These are phyloP conservation scores for Paramecium octaurelia DNA, from an alignment of 73 alveolate genomes.

Conservation along the genomic window DNA sequence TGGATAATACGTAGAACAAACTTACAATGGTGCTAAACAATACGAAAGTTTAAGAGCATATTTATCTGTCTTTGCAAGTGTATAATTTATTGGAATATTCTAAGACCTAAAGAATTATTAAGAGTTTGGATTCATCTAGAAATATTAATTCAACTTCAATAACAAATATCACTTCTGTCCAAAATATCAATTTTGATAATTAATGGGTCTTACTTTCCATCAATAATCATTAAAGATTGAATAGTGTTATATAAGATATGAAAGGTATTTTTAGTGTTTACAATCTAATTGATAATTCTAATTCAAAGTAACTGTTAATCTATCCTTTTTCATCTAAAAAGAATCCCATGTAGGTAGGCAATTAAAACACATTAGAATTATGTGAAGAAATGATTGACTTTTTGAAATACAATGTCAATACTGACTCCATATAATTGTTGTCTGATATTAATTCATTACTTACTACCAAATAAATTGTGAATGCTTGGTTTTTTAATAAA, in stretches of 20 bases:
- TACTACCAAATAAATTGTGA: neutral
- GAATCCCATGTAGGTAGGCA: neutral
- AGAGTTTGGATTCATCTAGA: neutral
- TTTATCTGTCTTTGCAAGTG: neutral
- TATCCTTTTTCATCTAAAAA: neutral
- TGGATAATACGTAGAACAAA: neutral
- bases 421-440: neutral
- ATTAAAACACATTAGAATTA: neutral
- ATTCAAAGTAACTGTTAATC: neutral
- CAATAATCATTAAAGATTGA: neutral
- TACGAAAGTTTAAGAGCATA: neutral
- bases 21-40: neutral
- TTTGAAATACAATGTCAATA: neutral
- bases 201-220: neutral
- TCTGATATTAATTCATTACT: neutral
- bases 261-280: neutral
- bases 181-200: neutral
- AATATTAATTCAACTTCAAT: neutral
- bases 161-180: neutral
- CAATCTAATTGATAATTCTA: neutral
- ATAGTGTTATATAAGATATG: neutral
- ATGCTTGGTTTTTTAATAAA: neutral
- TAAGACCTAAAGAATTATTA: neutral
- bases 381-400: neutral
- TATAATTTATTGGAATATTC: neutral